These are phyloP conservation scores for Bacterosira constricta DNA, from an alignment of 108 stramenopile genomes.

Conservation along the genomic window DNA sequence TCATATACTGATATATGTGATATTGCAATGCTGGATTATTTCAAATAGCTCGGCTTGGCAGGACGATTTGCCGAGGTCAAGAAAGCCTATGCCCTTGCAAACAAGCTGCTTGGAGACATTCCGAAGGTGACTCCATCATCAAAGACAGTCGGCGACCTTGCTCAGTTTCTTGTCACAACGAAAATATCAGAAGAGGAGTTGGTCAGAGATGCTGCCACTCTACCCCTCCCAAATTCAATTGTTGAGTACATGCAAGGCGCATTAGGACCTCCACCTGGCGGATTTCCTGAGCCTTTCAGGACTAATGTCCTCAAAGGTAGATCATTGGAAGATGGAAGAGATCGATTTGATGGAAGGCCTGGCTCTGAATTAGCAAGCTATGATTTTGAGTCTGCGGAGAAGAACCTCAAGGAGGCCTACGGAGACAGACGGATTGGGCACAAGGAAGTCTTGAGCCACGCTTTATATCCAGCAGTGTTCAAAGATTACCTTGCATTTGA, in stretches of 20 bases:
- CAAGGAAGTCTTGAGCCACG: slow-evolving; percentile 66
- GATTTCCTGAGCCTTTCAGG: slow-evolving; percentile 85
- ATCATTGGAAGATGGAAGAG: slow-evolving; percentile 56
- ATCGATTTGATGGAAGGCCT: slow-evolving; percentile 72
- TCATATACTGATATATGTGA: too few species aligned
- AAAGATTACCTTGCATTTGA: slow-evolving; percentile 57
- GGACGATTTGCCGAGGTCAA: slow-evolving; percentile 76
- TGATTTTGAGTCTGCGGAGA: slow-evolving; percentile 68
- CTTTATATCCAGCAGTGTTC: slow-evolving; percentile 74
- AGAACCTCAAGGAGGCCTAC: slow-evolving; percentile 51
- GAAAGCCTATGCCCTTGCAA: slow-evolving; percentile 77
- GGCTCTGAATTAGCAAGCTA: slow-evolving; percentile 71
- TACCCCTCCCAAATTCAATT: slow-evolving; percentile 76
- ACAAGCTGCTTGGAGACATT: slow-evolving; percentile 85
- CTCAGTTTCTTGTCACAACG: slow-evolving; percentile 82
- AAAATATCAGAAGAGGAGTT: slow-evolving; percentile 67
- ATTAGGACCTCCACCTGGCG: slow-evolving; percentile 72
- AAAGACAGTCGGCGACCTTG: slow-evolving; percentile 88
- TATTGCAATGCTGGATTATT: too few species aligned
- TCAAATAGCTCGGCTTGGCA: slow-evolving; percentile 71
- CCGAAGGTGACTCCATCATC: slow-evolving; percentile 91
- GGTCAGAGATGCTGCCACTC: slow-evolving; percentile 55
- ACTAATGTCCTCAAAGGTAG: slow-evolving; percentile 67
- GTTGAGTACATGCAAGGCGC: slow-evolving; percentile 86
- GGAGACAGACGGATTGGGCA: slow-evolving; percentile 56